These are phyloP conservation scores for Lactarius psammicola DNA, from an alignment of 768 basidiomycete genomes.

Conservation along the genomic window DNA sequence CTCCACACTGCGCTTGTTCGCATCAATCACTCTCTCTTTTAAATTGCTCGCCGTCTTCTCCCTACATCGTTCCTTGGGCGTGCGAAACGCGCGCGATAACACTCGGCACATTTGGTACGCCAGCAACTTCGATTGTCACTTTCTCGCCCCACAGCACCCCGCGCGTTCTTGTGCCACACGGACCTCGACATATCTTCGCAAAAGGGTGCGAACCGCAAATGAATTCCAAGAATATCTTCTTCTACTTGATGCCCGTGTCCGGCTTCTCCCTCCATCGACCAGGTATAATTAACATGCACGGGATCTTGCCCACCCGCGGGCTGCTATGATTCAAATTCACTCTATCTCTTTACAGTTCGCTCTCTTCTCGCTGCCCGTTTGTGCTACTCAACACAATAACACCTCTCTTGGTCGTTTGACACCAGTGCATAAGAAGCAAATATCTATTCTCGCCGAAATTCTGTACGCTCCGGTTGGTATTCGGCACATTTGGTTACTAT, in stretches of 20 bases:
- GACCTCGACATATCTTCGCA: not conserved
- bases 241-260: not conserved
- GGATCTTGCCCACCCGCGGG: too few species aligned
- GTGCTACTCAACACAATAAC: not conserved
- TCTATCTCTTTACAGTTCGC: not conserved
- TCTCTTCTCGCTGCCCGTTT: too few species aligned
- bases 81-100: not conserved
- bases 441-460: not conserved
- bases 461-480: not conserved
- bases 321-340: not conserved
- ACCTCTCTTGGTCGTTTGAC: not conserved
- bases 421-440: not conserved
- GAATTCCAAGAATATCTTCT: not conserved
- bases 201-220: not conserved
- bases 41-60: not conserved
- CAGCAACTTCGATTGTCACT: not conserved
- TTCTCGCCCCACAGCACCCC: not conserved
- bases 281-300: not conserved
- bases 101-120: not conserved
- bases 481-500: too few species aligned
- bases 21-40: not conserved
- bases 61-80: not conserved
- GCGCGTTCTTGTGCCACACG: not conserved
- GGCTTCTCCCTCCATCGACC: not conserved
- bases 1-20: not conserved